Percentiles rank a stretch among this genome's conserved stretches.
Evolutionary conservation across 768 basidiomycete species (phyloP).

Genomic region (Tylopilus vinaceipallidus): DNA sequence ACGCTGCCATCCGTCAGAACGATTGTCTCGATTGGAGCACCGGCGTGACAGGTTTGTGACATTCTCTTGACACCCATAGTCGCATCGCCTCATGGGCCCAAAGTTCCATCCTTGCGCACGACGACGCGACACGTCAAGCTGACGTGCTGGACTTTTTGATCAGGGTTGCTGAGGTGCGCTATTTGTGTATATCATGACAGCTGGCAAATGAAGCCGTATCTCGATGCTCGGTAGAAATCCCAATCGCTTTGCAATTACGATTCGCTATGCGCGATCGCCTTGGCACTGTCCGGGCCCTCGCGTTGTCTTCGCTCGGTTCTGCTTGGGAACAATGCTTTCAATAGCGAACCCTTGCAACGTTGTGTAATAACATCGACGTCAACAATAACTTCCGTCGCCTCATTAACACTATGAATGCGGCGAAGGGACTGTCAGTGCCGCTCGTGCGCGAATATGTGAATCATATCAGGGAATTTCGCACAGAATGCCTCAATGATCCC

Average conservation of each 20-base stretch:
- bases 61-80: conserved; percentile 61
- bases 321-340: conserved; percentile 67
- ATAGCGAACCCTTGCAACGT: conserved; percentile 47
- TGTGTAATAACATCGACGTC: conserved; percentile 59
- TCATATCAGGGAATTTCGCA: conserved; percentile 55
- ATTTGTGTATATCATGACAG: not conserved
- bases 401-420: conserved; percentile 40
- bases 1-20: conserved; percentile 63
- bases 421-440: conserved; percentile 63
- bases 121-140: conserved; percentile 51
- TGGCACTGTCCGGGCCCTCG: conserved; percentile 58
- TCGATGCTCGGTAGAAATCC: conserved; percentile 50
- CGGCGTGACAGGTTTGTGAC: conserved; percentile 42
- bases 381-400: conserved; percentile 38
- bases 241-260: conserved; percentile 60
- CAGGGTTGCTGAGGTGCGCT: conserved; percentile 67
- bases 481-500: conserved; percentile 43
- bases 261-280: conserved; percentile 65
- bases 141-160: conserved; percentile 73
- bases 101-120: conserved; percentile 52
- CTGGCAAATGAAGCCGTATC: not conserved
- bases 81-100: conserved; percentile 68
- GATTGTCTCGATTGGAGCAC: conserved; percentile 70
- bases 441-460: conserved; percentile 63
- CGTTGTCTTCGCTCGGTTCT: conserved; percentile 53